Evolutionary conservation across 768 basidiomycete genomes (phyloP).

Genomic region (Lentinus brumalis): DNA sequence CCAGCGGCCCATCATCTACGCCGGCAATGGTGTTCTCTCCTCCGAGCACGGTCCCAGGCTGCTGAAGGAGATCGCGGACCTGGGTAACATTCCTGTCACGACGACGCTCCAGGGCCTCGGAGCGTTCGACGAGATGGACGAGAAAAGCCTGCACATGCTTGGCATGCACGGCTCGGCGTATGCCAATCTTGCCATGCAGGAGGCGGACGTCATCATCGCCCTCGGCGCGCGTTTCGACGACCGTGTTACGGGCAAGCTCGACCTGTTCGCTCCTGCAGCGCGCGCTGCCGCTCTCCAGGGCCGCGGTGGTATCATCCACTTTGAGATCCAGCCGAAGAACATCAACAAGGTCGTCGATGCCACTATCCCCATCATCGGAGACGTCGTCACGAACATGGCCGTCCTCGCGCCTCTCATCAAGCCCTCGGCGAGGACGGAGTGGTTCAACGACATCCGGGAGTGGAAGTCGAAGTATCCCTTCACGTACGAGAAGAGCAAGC

Average conservation of each 20-base stretch:
- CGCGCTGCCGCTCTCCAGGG: conserved; percentile 82
- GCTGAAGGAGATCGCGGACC: conserved; percentile 72
- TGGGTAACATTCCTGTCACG: conserved; percentile 95
- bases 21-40: conserved; percentile 87
- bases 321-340: conserved; percentile 98
- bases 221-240: conserved; percentile 97
- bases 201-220: conserved; percentile 96
- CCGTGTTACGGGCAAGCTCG: conserved; percentile 92
- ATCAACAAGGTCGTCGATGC: conserved; percentile 99
- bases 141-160: conserved; percentile 91
- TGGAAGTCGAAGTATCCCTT: conserved; percentile 95
- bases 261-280: conserved; percentile 89
- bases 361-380: conserved; percentile 90
- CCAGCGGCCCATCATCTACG: conserved; percentile 89
- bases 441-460: conserved; percentile 79
- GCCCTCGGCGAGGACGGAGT: conserved; percentile 62
- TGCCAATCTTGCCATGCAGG: conserved; percentile 97
- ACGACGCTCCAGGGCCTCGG: conserved; percentile 97
- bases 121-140: conserved; percentile 89
- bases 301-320: conserved; percentile 96
- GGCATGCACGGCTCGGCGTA: conserved; percentile 99
- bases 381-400: conserved; percentile 83
- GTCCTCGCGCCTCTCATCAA: conserved; percentile 81
- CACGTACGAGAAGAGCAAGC: conserved; percentile 67
- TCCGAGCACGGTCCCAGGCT: conserved; percentile 81